Percentiles rank a stretch among this genome's conserved stretches.
Evolutionary conservation across 371 early-diverging fungal genomes (phyloP).

Genomic region (Mortierella sp.): DNA sequence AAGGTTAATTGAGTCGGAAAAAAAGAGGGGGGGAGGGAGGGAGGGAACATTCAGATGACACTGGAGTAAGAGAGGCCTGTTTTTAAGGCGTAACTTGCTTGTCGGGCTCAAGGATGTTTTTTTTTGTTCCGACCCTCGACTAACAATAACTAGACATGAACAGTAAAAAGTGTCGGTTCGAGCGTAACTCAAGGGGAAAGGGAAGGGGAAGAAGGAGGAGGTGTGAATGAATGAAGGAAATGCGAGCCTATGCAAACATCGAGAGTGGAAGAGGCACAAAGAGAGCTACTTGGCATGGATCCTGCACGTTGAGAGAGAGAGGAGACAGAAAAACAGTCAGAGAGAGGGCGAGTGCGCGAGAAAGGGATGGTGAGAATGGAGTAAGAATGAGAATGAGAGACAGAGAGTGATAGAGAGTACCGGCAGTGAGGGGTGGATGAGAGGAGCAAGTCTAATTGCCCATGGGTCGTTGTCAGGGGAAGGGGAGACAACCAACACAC

Average conservation of each 20-base stretch:
- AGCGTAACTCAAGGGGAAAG: conserved; percentile 3
- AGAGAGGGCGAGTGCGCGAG: not conserved
- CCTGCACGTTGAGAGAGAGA: not conserved
- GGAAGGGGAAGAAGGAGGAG: not conserved
- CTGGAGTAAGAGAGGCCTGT: too few relatives aligned
- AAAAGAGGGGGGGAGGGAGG: not conserved
- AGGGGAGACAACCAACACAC: too few relatives aligned
- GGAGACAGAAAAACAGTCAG: not conserved
- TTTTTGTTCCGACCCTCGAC: not conserved
- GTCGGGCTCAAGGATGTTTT: not conserved
- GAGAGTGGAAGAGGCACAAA: not conserved
- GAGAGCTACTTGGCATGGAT: not conserved
- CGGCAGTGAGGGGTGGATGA: too few relatives aligned
- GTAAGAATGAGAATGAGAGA: not conserved
- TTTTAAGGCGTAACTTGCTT: not conserved
- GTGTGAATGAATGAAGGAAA: not conserved
- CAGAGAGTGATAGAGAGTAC: not conserved
- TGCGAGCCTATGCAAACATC: conserved; percentile 1
- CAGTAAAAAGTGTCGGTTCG: not conserved
- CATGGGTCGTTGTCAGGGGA: not conserved
- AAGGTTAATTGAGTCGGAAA: not conserved
- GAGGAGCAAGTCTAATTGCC: not conserved
- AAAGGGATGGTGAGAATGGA: not conserved
- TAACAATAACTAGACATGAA: not conserved
- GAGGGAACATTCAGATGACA: not conserved